Evolutionary conservation across 257 asterid species (phyloP).

Genomic region (Knoxia roxburghii): DNA sequence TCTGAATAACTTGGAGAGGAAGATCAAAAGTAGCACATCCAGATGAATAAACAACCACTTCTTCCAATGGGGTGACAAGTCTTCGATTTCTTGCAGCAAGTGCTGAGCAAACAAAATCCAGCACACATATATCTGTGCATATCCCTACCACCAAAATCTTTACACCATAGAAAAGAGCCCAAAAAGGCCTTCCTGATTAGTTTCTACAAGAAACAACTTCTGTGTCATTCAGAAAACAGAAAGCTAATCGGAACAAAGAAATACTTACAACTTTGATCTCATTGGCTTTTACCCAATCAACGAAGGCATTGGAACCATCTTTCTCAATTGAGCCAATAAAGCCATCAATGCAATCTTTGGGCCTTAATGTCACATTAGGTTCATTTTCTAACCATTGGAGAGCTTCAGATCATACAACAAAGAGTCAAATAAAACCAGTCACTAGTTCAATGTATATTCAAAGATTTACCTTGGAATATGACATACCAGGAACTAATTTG

Average conservation of each 20-base stretch:
- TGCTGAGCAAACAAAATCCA: constrained; percentile 73
- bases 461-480: not conserved
- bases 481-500: constrained; percentile 68
- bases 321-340: constrained; percentile 72
- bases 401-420: constrained; percentile 40
- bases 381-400: constrained; percentile 82
- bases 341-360: constrained; percentile 87
- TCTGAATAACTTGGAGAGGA: constrained; percentile 50
- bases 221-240: too few relatives aligned
- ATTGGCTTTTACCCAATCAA: constrained; percentile 80
- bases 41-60: constrained; percentile 69
- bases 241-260: not conserved
- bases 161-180: constrained; percentile 10
- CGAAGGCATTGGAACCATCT: constrained; percentile 82
- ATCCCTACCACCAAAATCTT: constrained; percentile 82
- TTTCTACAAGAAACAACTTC: not conserved
- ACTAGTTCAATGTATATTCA: not conserved
- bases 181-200: constrained; percentile 11
- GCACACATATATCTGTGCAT: constrained; percentile 87
- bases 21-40: constrained; percentile 89
- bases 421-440: constrained; percentile 4
- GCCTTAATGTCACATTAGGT: constrained; percentile 61
- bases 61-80: constrained; percentile 58
- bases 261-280: constrained; percentile 58
- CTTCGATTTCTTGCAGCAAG: constrained; percentile 77